A percentile compares a stretch with the other conserved stretches of the same genome.
Conservation (phyloP, 352 stramenopile species). For the Globisporangium heterothallicum region DNA sequence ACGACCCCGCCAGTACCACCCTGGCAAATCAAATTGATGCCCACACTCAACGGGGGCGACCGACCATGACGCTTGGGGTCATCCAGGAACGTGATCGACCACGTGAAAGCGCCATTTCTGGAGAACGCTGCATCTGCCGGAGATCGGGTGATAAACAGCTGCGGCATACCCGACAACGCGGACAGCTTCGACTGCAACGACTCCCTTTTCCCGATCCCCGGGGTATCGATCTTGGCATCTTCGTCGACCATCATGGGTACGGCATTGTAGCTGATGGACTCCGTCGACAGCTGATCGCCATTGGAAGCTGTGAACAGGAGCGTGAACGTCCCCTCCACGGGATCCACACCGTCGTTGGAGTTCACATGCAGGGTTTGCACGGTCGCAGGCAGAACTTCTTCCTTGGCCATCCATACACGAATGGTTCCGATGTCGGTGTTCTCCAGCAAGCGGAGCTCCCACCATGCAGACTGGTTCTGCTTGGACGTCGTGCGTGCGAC, state of each 20-base stretch:
- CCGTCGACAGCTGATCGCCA: constrained; percentile 18
- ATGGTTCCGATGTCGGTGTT: constrained; percentile 45
- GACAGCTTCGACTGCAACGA: constrained; percentile 56
- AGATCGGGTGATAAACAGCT: constrained; percentile 42
- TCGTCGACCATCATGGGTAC: constrained; percentile 55
- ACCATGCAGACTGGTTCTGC: constrained; percentile 42
- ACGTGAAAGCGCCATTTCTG: constrained; percentile 46
- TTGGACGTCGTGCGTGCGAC: constrained; percentile 41
- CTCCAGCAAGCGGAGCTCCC: constrained; percentile 55
- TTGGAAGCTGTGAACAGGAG: constrained; percentile 29
- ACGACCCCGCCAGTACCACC: constrained; percentile 24
- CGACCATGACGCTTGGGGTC: constrained; percentile 17
- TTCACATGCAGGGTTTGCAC: constrained; percentile 32
- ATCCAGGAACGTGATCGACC: constrained; percentile 64
- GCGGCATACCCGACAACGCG: constrained; percentile 25
- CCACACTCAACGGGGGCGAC: constrained; percentile 19
- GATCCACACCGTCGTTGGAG: constrained; percentile 21
- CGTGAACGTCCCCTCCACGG: constrained; percentile 39
- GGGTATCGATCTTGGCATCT: constrained; percentile 25
- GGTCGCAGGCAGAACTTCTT: constrained; percentile 13
- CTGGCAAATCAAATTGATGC: constrained; percentile 33
- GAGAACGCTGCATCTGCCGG: constrained; percentile 25
- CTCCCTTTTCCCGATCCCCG: constrained; percentile 36
- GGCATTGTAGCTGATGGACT: constrained; percentile 44
- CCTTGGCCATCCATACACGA: constrained; percentile 41